phyloP scores from a whole-genome alignment of 2,329 filamentous ascomycete genomes.

The Myriosclerotinia curreyana region DNA sequence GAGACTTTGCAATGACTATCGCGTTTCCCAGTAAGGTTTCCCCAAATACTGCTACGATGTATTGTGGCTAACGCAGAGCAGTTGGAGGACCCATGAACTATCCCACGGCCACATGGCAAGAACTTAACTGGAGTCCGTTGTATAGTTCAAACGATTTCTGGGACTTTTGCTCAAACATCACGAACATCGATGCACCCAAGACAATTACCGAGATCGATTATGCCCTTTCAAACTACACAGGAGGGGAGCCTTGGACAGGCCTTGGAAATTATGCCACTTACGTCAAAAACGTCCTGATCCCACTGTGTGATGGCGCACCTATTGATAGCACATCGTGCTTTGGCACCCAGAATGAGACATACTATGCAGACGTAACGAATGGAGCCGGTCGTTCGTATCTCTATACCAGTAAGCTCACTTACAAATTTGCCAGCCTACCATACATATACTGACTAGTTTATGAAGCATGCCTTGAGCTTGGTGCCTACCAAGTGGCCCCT shows the following conservation, averaged over 20 bases:
- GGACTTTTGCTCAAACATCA: constrained; percentile 52
- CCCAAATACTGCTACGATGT: background rate
- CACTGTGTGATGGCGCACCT: constrained; percentile 44
- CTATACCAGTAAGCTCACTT: constrained; percentile 42
- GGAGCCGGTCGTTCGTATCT: constrained; percentile 46
- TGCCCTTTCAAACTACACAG: constrained; percentile 47
- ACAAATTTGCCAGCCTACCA: background rate
- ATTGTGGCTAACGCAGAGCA: constrained; percentile 21
- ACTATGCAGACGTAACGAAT: constrained; percentile 46
- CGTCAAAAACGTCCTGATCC: constrained; percentile 46
- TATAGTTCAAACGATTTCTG: constrained; percentile 49
- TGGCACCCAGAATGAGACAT: constrained; percentile 42
- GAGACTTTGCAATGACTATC: constrained; percentile 50
- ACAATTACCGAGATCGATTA: constrained; percentile 47
- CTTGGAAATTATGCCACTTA: constrained; percentile 53
- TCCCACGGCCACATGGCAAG: constrained; percentile 52
- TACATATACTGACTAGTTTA: constrained; percentile 2
- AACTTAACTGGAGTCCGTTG: constrained; percentile 48
- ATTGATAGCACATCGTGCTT: constrained; percentile 48
- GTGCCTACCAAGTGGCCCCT: constrained; percentile 49
- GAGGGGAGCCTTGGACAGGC: constrained; percentile 49
- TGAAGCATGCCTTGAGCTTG: constrained; percentile 46
- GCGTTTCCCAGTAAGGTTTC: constrained; percentile 41
- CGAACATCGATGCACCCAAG: constrained; percentile 45
- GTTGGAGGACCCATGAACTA: constrained; percentile 49